Base-by-base conservation (phyloP, 305 asterid species). In the Fraxinus velutina region DNA sequence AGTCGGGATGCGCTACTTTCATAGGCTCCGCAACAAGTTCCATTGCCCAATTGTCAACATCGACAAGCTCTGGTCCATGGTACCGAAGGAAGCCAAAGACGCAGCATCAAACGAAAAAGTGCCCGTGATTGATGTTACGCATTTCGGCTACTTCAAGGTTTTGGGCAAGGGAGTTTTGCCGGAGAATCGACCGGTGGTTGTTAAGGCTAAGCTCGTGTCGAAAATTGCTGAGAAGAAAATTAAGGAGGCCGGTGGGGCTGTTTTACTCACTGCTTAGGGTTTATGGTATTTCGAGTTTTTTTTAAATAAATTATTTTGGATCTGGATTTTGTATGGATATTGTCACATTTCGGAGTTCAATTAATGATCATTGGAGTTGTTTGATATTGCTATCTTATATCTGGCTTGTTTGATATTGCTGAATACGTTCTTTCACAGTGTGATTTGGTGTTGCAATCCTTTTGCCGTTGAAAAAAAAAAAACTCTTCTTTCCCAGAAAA, bases 11-110 rank as follows among this genome's bases (percentile, higher is more conserved):
- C 72, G 85, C 17, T 82, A 82, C 71, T 83, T 83, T 60, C 86
- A 83, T 78, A 83, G 32, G 84, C 86, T 83, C 78, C 73, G 84
- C 47, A 83, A 83, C 84, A 75, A 80, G 78, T 83, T 83, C 84
- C 80, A 78, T 52, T 83, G 86, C 81, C 86, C 84, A 39, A 76
- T 79, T 8, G 84, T 83, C 79, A 83, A 83, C 78, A 27, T 83
- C 81, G 86, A 83, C 74, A 83, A 76, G 75, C 81, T 83, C 55
- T 83, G 86, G 86, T 81, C 84, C 19, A 5, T 76, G 81, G 36
- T 79, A 9, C 86, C 84, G 12, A 68, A 76, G 22, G 86, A 79
- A 17, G 77, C 80, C 27, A 85, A 76, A 19, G 83, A 79, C n/a
- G 83, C 83, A 73, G 84, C 81, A 21, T 29, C 84, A 5, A 80